Base-by-base conservation (phyloP, 2,329 filamentous ascomycete genomes). In the Blastomyces percursus region DNA sequence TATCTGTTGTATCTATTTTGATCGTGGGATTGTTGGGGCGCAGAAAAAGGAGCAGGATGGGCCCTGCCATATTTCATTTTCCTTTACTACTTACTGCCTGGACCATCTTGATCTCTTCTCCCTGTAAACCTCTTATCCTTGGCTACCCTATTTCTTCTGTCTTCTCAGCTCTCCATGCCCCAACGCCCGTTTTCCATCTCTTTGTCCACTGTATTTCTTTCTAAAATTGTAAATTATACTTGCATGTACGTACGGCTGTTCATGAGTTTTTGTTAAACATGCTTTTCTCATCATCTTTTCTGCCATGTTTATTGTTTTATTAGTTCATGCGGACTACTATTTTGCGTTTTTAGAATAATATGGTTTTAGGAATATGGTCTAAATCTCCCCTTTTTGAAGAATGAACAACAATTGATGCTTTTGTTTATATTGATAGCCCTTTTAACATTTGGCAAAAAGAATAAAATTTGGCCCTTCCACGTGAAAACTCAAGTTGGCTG, bases 191-290 rank as follows among this genome's bases (percentile, higher is more conserved):
- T 32, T 32, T 38, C 16, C n/a, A 7, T 19, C 44, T 24, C 9
- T 52, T 60, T 32, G n/a, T 60, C 46, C 30, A 2, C 19, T 35
- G 57, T 50, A 59, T 57, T 42, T 21, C 7, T 57, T 57, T 24
- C 12, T 38, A 59, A 50, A 48, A 50, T 48, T 59, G 57, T 48
- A 50, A 50, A 59, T 50, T 59, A 48, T 48, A 32, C 42, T 58
- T 57, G 55, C n/a, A 57, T 57, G 55, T 57, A 42, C 38, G 55
- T 57, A 42, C 38, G 55, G 38, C 8, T 59, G 57, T 48, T 59
- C 21, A 30, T 48, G 35, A 38, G 35, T 27, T 59, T 24, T 59
- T 50, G 9, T 50, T 11, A 16, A 50, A 50, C 1, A 8, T 46
- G 19, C 46, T 50, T 24, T 38, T 38, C 35, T 38, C 35, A 11